Evolutionary conservation across 1,284 basidiomycete species (phyloP), one percentile per base, ranked within the genome.

Genomic region (Marasmius oreades): DNA sequence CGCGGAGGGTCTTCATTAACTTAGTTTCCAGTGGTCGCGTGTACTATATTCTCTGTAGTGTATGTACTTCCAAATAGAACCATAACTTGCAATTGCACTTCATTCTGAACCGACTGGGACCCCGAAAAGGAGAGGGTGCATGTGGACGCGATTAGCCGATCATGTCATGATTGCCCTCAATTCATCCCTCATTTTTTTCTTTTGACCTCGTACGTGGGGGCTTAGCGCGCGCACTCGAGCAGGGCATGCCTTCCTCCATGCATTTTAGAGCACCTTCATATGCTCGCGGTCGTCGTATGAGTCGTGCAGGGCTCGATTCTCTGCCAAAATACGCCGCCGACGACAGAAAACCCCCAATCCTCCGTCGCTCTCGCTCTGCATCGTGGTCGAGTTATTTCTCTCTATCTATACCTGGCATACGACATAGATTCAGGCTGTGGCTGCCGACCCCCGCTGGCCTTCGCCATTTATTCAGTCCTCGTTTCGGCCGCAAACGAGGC

Each of bases 1-100:
- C 60, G 70, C 68, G 8, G 64, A 70, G 23, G 76, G 75, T 12
- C 69, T 82, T 52, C 80, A 83, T 69, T 83, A 54, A 57, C 11
- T 23, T 20, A 20, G 5, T 39, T 20, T 16, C 14, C 5, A 39
- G 37, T 39, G 37, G 34, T 36, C 16, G 34, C 16, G 8, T 36
- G 34, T n/a, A n/a, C n/a, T n/a, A n/a, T n/a, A n/a, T n/a, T n/a
- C n/a, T n/a, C n/a, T n/a, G n/a, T n/a, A n/a, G n/a, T n/a, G n/a
- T n/a, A n/a, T n/a, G n/a, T n/a, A n/a, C n/a, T n/a, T n/a, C n/a
- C n/a, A n/a, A n/a, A n/a, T n/a, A n/a, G n/a, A n/a, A n/a, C n/a
- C n/a, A n/a, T n/a, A n/a, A n/a, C n/a, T n/a, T n/a, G n/a, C n/a
- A n/a, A n/a, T n/a, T n/a, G n/a, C n/a, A n/a, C n/a, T n/a, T n/a